These are phyloP conservation scores for Kazachstania viticola DNA, from an alignment of 805 yeast genomes.

Conservation along the genomic window DNA sequence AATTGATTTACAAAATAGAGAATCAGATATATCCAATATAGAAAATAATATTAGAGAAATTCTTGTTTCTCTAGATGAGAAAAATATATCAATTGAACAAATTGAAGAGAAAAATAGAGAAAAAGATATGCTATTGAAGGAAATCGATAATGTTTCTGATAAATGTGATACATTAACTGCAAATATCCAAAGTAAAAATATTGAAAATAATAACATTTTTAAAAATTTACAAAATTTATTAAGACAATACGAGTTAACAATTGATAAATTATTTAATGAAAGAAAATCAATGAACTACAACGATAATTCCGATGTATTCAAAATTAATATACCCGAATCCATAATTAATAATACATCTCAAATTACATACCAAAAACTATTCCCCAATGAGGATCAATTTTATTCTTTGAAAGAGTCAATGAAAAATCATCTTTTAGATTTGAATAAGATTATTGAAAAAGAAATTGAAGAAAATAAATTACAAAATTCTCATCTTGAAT, in stretches of 20 bases:
- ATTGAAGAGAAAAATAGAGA: conserved; percentile 54
- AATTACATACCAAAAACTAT: conserved; percentile 6
- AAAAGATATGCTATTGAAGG: conserved; percentile 44
- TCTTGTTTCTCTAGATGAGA: conserved; percentile 35
- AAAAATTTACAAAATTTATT: conserved; percentile 42
- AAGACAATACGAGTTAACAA: conserved; percentile 46
- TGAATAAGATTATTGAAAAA: conserved; percentile 29
- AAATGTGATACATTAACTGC: conserved; percentile 37
- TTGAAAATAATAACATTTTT: conserved; percentile 37
- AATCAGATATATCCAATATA: conserved; percentile 31
- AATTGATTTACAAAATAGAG: conserved; percentile 34
- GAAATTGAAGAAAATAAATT: conserved; percentile 8
- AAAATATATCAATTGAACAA: conserved; percentile 50
- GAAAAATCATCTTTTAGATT: conserved; percentile 20
- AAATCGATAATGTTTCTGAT: conserved; percentile 36
- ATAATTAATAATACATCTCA: conserved; percentile 7
- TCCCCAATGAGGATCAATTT: not conserved
- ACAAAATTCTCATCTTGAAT: conserved; percentile 32
- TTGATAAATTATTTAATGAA: conserved; percentile 27
- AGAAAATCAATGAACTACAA: conserved; percentile 7
- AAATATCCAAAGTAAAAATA: conserved; percentile 38
- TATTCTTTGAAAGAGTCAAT: conserved; percentile 18
- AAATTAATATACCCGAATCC: conserved; percentile 25
- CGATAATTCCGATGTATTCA: conserved; percentile 25
- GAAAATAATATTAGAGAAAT: conserved; percentile 33